phyloP scores from a whole-genome alignment of 169 alveolate genomes.

The Besnoitia besnoiti region DNA sequence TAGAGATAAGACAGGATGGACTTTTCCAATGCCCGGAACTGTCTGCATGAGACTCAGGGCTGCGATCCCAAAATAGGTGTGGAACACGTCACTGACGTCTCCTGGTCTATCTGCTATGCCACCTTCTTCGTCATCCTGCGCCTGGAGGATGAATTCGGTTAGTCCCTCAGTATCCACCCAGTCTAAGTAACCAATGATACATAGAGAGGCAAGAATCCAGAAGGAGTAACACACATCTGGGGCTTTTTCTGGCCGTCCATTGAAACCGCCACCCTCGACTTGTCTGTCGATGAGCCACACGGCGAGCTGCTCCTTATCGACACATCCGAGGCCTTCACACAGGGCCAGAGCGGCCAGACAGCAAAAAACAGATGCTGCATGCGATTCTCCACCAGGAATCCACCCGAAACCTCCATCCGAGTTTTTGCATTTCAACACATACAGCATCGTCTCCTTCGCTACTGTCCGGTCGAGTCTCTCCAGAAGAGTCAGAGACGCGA shows the following conservation, averaged over 20 bases:
- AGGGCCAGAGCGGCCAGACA: constrained; percentile 81
- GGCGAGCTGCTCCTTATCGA: constrained; percentile 39
- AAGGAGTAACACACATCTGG: constrained; percentile 96
- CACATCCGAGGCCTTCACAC: constrained; percentile 49
- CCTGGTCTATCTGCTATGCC: constrained; percentile 72
- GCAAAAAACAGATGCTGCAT: constrained; percentile 94
- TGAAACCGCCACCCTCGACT: constrained; percentile 88
- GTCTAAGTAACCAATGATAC: constrained; percentile 75
- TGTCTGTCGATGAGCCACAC: constrained; percentile 90
- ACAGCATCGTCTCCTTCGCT: constrained; percentile 81
- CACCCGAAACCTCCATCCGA: constrained; percentile 94
- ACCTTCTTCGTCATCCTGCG: constrained; percentile 64
- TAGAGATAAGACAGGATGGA: constrained; percentile 63
- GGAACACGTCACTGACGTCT: constrained; percentile 90
- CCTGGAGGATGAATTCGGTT: constrained; percentile 57
- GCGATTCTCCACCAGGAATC: constrained; percentile 94
- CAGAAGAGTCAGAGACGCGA: constrained; percentile 79
- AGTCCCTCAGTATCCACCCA: constrained; percentile 61
- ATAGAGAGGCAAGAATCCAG: constrained; percentile 91
- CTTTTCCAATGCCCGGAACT: background rate
- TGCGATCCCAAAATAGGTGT: constrained; percentile 93
- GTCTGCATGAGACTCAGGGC: constrained; percentile 77
- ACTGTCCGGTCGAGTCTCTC: constrained; percentile 78
- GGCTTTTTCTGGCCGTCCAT: constrained; percentile 95
- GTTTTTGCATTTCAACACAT: constrained; percentile 85